Evolutionary conservation across 1,284 basidiomycete species (phyloP).

Genomic region (Acaromyces ingoldii): DNA sequence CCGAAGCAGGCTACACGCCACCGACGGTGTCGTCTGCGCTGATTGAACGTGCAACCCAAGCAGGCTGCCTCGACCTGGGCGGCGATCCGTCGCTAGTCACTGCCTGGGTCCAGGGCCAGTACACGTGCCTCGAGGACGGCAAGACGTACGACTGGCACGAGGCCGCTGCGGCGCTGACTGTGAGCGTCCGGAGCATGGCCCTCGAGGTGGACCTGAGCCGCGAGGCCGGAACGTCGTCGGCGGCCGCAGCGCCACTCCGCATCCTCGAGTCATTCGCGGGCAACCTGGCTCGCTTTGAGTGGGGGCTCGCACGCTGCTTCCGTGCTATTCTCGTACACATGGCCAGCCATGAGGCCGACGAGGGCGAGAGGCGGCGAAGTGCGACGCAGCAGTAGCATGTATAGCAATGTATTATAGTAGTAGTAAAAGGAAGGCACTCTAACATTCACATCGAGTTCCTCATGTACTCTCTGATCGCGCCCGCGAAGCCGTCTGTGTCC

Average conservation of each 20-base stretch:
- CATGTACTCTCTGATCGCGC: constrained; percentile 22
- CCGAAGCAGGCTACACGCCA: neutral
- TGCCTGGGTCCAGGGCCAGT: constrained; percentile 1
- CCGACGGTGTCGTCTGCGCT: neutral
- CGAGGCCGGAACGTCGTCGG: neutral
- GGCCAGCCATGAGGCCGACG: constrained; percentile 9
- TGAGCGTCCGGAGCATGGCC: constrained; percentile 5
- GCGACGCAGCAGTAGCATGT: neutral
- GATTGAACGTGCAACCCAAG: neutral
- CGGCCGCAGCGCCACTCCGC: neutral
- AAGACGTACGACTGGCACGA: neutral
- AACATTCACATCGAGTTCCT: constrained; percentile 11
- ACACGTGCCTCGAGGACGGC: neutral
- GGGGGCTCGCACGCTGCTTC: constrained; percentile 10
- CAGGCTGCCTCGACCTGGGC: neutral
- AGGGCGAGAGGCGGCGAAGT: neutral
- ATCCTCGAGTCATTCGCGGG: constrained; percentile 8
- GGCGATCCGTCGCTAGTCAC: neutral
- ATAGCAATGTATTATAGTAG: neutral
- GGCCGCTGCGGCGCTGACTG: neutral
- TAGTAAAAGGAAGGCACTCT: constrained; percentile 4
- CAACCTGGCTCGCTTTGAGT: constrained; percentile 7
- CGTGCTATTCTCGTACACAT: constrained; percentile 12
- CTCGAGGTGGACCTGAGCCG: neutral
- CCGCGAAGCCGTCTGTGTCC: constrained; percentile 25